Conservation (phyloP, 352 stramenopile species). For the Globisporangium camurandrum region DNA sequence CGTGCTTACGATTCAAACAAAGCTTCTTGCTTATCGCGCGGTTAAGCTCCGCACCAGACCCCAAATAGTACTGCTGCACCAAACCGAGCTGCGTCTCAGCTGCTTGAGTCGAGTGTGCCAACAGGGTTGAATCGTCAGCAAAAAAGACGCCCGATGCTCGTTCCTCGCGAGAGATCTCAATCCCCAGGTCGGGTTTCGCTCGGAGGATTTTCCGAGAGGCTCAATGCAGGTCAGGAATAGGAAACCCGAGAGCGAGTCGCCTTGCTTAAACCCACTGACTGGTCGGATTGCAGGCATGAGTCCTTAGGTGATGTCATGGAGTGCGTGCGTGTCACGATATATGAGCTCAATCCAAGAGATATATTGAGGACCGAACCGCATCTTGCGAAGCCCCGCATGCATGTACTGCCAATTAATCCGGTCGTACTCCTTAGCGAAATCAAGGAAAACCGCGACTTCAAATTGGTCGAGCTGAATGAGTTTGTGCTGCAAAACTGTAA, state of each 20-base stretch:
- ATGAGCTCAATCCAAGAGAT: slow-evolving; percentile 8
- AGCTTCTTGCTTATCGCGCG: slow-evolving; percentile 9
- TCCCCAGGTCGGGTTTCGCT: slow-evolving; percentile 2
- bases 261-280: slow-evolving; percentile 17
- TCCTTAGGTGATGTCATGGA: slow-evolving; percentile 11
- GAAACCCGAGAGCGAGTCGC: slow-evolving; percentile 14
- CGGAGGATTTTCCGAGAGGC: slow-evolving; percentile 14
- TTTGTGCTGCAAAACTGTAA: slow-evolving; percentile 13
- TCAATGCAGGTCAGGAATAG: slow-evolving; percentile 17
- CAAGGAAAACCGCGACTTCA: slow-evolving; percentile 14
- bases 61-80: slow-evolving; percentile 16
- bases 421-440: slow-evolving; percentile 22
- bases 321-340: slow-evolving; percentile 7
- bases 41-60: slow-evolving; percentile 18
- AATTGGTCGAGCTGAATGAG: slow-evolving; percentile 1
- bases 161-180: background rate
- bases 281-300: slow-evolving; percentile 5
- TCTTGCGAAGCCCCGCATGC: slow-evolving; percentile 6
- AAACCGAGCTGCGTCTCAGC: slow-evolving; percentile 9
- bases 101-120: background rate
- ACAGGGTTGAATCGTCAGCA: slow-evolving; percentile 17
- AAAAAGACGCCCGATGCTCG: slow-evolving; percentile 13
- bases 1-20: slow-evolving; percentile 1
- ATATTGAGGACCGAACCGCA: slow-evolving; percentile 12
- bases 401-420: slow-evolving; percentile 17